Base-by-base conservation (phyloP, 805 yeast species). In the Hanseniaspora thailandica region DNA sequence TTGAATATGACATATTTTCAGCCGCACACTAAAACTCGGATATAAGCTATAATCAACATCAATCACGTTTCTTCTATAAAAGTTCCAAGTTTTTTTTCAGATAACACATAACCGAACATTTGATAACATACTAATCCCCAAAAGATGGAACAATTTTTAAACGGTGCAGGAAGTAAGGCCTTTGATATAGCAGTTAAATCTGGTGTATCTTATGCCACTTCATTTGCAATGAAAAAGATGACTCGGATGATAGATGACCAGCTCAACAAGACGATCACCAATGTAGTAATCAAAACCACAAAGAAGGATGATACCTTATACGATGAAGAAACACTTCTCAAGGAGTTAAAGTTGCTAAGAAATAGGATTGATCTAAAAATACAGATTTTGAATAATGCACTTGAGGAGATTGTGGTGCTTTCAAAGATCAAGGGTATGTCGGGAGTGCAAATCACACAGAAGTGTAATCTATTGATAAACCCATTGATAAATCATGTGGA, bases 131-230 rank as follows among this genome's bases (percentile, higher is more conserved):
- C n/a, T n/a, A n/a, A n/a, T n/a, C n/a, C n/a, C n/a, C n/a, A n/a
- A 19, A 49, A 15, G 25, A 71, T 71, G 75, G 76, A 71, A 58
- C 72, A 71, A 31, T 40, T 70, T 36, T 53, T 71, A 23, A 66
- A 71, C 4, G 71, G 73, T 66, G 93, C 93, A 2, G 84, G 88
- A 30, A 78, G 77, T 48, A 88, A 84, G 58, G 85, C 86, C 1
- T 84, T 84, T n/a, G 76, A 86, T 2, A 81, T 84, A 66, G 94
- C 89, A 9, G 78, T 84, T 26, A 71, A 83, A 54, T 83, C 89
- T 1, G 87, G 93, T 0, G 76, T 84, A 31, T 79, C 87, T 2
- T 59, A 84, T 20, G 93, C 89, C 0, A 78, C 88, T 0, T 78
- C 83, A 0, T 84, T 78, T 66, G 88, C 89, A 22, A 72, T 84